These are phyloP conservation scores for Hortiboletus flavorubellus DNA, from an alignment of 768 basidiomycete genomes.

Conservation along the genomic window DNA sequence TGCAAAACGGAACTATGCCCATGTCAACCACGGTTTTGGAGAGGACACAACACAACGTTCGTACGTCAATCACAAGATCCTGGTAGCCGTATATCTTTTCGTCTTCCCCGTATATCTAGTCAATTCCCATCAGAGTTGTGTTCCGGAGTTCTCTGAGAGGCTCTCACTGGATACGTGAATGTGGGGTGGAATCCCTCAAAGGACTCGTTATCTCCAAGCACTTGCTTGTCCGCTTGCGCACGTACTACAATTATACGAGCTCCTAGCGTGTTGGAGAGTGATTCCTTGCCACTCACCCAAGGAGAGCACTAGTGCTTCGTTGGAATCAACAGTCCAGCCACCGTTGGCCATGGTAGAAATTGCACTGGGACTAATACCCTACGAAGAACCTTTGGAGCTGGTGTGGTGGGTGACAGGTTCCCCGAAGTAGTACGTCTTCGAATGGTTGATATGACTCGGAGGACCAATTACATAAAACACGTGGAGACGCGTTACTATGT, in stretches of 20 bases:
- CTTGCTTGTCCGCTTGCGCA: conserved; percentile 60
- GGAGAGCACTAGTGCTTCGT: conserved; percentile 70
- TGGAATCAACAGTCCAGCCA: conserved; percentile 80
- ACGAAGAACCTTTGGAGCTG: not conserved
- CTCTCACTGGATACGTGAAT: conserved; percentile 92
- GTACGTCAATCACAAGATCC: conserved; percentile 78
- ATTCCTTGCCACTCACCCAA: conserved; percentile 48
- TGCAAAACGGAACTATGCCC: conserved; percentile 68
- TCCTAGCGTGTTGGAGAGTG: not conserved
- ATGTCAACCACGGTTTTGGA: conserved; percentile 1
- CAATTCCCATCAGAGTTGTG: conserved; percentile 1
- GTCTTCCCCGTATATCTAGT: conserved; percentile 90
- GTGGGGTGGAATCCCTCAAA: conserved; percentile 74
- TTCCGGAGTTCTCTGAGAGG: not conserved
- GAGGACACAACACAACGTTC: conserved; percentile 22
- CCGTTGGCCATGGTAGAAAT: conserved; percentile 19
- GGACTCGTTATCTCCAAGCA: conserved; percentile 52
- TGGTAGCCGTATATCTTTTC: conserved; percentile 96
- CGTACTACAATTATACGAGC: conserved; percentile 48
- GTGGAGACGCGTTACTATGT: conserved; percentile 29
- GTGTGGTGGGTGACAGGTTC: not conserved
- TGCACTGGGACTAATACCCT: not conserved
- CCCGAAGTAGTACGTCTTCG: not conserved
- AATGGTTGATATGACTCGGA: too few species aligned
- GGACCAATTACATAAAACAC: not conserved